Evolutionary conservation across 1,139 yeast species (phyloP), one percentile per base, ranked within the genome.

Genomic region (Magnusiomyces magnusii): DNA sequence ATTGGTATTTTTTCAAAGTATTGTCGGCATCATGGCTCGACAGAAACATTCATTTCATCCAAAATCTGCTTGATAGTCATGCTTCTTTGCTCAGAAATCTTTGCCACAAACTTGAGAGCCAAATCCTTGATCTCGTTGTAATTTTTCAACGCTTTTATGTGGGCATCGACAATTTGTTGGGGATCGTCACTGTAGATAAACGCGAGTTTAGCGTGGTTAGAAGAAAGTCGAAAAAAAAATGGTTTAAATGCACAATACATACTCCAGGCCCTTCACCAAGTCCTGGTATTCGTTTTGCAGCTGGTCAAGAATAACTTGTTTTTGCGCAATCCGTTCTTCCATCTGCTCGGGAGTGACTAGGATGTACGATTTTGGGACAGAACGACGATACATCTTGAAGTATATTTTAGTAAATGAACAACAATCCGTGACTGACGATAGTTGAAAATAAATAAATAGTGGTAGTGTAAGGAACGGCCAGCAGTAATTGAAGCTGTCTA

Each of bases 61-160:
- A 59, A 52, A 10, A 59, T 56, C 27, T 57, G 54, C 13, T 53
- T 31, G 36, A 59, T 59, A 7, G 61, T 59, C n/a, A 55, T 44
- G 21, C 57, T 54, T n/a, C 58, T 25, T 27, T 54, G 58, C 21
- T 59, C 60, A 2, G 61, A 59, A 36, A 59, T 59, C 41, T 59
- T 59, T 24, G 60, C 58, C 25, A 57, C 56, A 47, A 59, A 55
- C 13, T 52, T 55, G 9, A 56, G 56, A 1, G 60, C 60, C 10
- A 53, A 31, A 34, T 59, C 61, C 25, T 54, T 58, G 19, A 57
- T 57, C 28, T 59, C 61, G 28, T 59, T 59, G 47, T 59, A 59
- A 3, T 50, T 39, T 47, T 59, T 59, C 25, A 59, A 44, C 17
- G 55, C 49, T 34, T 47, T 15, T 23, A 59, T 59, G 36, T 59